Evolutionary conservation across 2,329 filamentous ascomycete species (phyloP).

Genomic region (Fusarium verticillioides): DNA sequence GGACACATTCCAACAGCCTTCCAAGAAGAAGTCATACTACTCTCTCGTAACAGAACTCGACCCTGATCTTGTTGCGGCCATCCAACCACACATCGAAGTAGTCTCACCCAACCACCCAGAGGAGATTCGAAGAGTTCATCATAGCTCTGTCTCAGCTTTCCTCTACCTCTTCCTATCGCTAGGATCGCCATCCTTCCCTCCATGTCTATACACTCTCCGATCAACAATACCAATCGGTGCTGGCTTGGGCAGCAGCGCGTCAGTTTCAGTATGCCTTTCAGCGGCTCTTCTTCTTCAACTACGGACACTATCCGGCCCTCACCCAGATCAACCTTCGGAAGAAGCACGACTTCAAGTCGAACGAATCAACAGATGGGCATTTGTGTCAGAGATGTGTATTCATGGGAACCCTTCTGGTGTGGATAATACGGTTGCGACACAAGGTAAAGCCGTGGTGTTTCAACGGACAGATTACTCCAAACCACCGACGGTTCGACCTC

Average conservation of each 20-base stretch:
- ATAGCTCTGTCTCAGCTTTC: constrained; percentile 83
- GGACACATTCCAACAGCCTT: constrained; percentile 79
- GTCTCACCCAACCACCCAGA: constrained; percentile 76
- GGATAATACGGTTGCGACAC: constrained; percentile 94
- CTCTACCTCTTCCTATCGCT: constrained; percentile 93
- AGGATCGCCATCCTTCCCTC: constrained; percentile 80
- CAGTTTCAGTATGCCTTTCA: constrained; percentile 88
- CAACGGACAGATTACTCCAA: constrained; percentile 81
- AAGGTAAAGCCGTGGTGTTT: constrained; percentile 94
- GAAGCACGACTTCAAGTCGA: constrained; percentile 93
- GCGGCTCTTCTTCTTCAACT: constrained; percentile 88
- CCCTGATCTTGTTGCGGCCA: constrained; percentile 79
- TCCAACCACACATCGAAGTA: constrained; percentile 79
- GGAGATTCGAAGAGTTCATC: constrained; percentile 84
- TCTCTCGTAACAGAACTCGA: constrained; percentile 88
- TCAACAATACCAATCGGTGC: constrained; percentile 94
- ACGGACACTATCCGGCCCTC: constrained; percentile 86
- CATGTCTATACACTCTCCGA: constrained; percentile 88
- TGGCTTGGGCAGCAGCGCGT: constrained; percentile 93
- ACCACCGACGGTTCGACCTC: constrained; percentile 78
- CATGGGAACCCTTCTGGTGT: constrained; percentile 97
- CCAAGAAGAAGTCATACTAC: constrained; percentile 96
- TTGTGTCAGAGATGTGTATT: constrained; percentile 96
- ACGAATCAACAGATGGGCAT: constrained; percentile 97
- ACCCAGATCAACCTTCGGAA: constrained; percentile 87